A percentile compares a stretch with the other conserved stretches of the same genome.
Conservation (phyloP, 78 protist species). For the Guillardia theta region DNA sequence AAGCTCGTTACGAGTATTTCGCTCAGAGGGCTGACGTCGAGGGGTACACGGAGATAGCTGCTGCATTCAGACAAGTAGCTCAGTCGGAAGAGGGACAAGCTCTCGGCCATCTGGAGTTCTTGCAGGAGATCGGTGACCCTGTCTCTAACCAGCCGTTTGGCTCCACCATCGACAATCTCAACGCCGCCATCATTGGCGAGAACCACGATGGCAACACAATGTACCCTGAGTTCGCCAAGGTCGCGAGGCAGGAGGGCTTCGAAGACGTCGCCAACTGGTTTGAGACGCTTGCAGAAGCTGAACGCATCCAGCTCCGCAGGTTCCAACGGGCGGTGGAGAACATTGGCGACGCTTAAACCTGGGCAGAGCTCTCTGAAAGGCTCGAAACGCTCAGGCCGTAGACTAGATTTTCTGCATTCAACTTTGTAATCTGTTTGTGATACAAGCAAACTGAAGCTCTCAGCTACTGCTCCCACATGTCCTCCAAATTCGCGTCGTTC, state of each 20-base stretch:
- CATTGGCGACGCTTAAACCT: too few species aligned
- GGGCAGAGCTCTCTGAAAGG: too few species aligned
- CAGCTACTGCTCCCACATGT: too few species aligned
- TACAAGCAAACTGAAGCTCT: too few species aligned
- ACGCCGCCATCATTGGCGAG: conserved; percentile 24
- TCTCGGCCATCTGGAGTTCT: conserved; percentile 22
- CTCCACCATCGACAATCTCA: conserved; percentile 37
- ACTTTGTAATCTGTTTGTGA: too few species aligned
- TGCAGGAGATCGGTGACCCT: conserved; percentile 28
- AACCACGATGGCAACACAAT: conserved; percentile 48
- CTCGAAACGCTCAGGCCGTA: too few species aligned
- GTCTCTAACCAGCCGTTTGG: conserved; percentile 47
- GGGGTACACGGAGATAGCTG: conserved; percentile 48
- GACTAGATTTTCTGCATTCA: too few species aligned
- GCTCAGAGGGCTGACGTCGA: conserved; percentile 55
- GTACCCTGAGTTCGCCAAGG: not conserved
- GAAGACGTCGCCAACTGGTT: too few species aligned
- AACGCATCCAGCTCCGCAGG: too few species aligned
- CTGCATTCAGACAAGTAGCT: conserved; percentile 36
- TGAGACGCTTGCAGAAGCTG: too few species aligned
- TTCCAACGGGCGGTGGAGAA: too few species aligned
- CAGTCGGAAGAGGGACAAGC: conserved; percentile 40
- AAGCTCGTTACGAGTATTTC: conserved; percentile 20
- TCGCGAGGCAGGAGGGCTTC: conserved; percentile 38
- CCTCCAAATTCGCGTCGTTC: too few species aligned